A percentile compares a stretch with the other conserved stretches of the same genome.
Evolutionary conservation across 2,329 filamentous ascomycete species (phyloP).

Genomic region (Claviceps sp.): DNA sequence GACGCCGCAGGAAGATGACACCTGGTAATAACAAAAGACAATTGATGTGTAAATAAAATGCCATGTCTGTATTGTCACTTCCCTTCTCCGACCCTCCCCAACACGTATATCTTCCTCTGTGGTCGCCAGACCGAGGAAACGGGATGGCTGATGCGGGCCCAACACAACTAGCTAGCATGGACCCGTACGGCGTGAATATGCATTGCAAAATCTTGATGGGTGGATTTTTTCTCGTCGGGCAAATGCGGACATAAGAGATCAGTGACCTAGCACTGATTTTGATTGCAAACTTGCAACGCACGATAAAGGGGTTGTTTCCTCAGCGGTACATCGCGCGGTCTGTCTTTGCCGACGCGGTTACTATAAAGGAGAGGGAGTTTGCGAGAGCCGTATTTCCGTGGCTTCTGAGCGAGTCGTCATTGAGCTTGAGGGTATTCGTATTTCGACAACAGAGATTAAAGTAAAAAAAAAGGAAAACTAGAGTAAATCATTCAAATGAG

Average conservation of each 20-base stretch:
- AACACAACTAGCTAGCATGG: neutral
- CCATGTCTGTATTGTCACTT: constrained; percentile 11
- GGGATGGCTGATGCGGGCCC: neutral
- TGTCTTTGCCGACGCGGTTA: constrained; percentile 16
- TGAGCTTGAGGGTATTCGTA: constrained; percentile 31
- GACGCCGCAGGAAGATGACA: constrained; percentile 9
- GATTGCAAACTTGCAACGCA: neutral
- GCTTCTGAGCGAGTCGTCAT: constrained; percentile 25
- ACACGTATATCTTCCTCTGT: neutral
- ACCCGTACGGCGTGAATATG: neutral
- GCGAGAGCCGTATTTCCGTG: constrained; percentile 26
- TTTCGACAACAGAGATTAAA: constrained; percentile 13
- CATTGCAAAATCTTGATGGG: neutral
- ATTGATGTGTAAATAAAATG: constrained; percentile 13
- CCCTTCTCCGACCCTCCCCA: neutral
- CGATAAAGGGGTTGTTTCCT: neutral
- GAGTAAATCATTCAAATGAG: constrained; percentile 58
- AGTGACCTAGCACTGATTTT: neutral
- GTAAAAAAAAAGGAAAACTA: constrained; percentile 15
- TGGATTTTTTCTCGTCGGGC: neutral
- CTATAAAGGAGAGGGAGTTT: constrained; percentile 18
- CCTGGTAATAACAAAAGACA: constrained; percentile 1
- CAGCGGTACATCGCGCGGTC: constrained; percentile 4
- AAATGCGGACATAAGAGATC: neutral
- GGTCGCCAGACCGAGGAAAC: neutral